Evolutionary conservation across 2,329 filamentous ascomycete species (phyloP).

Genomic region (Aspergillus sp.): DNA sequence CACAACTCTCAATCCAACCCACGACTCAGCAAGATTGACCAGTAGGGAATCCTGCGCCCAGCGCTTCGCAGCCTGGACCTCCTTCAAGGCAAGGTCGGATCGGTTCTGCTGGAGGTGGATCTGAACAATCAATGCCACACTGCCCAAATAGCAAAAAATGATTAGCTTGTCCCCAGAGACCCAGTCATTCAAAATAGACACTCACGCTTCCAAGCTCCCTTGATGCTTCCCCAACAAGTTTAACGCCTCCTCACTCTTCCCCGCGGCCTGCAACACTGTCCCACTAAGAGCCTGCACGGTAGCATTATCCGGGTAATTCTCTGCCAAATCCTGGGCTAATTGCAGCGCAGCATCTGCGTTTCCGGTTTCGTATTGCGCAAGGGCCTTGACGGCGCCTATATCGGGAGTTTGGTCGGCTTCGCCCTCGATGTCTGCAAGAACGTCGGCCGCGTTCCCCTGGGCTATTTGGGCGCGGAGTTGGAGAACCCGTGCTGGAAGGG

Average conservation of each 20-base stretch:
- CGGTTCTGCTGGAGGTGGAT: slow-evolving; percentile 91
- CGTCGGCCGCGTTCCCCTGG: slow-evolving; percentile 72
- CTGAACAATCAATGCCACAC: slow-evolving; percentile 84
- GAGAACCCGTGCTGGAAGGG: slow-evolving; percentile 72
- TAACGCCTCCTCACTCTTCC: slow-evolving; percentile 82
- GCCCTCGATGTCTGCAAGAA: slow-evolving; percentile 66
- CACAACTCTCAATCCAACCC: slow-evolving; percentile 87
- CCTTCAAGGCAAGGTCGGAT: slow-evolving; percentile 84
- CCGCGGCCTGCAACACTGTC: slow-evolving; percentile 77
- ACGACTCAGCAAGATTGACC: slow-evolving; percentile 92
- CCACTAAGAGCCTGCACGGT: slow-evolving; percentile 79
- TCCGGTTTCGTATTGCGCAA: slow-evolving; percentile 67
- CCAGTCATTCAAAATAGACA: neutral
- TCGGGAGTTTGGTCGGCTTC: slow-evolving; percentile 65
- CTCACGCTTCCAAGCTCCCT: slow-evolving; percentile 75
- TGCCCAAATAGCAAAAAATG: slow-evolving; percentile 13
- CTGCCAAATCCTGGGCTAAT: slow-evolving; percentile 66
- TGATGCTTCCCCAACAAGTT: slow-evolving; percentile 78
- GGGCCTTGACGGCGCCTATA: slow-evolving; percentile 71
- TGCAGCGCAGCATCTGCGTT: slow-evolving; percentile 62
- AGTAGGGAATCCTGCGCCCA: slow-evolving; percentile 95
- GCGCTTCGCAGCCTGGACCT: slow-evolving; percentile 79
- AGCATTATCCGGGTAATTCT: slow-evolving; percentile 68
- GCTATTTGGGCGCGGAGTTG: slow-evolving; percentile 80
- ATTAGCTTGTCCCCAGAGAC: slow-evolving; percentile 10